Percentiles rank a stretch among this genome's conserved stretches.
Evolutionary conservation across 2,329 filamentous ascomycete genomes (phyloP).

Genomic region (Colletotrichum kahawae): DNA sequence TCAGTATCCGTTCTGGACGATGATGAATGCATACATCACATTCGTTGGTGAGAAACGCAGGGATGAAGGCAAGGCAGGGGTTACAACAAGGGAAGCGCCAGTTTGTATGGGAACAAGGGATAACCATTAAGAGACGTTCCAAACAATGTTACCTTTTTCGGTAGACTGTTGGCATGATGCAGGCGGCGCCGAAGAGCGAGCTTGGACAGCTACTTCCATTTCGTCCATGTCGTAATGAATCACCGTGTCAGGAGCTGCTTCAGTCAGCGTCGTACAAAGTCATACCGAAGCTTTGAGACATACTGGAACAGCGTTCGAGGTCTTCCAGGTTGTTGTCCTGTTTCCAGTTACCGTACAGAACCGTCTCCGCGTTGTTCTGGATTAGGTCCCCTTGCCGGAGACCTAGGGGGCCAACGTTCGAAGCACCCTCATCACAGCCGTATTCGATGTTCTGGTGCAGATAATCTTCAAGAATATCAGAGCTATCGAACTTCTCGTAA

Average conservation of each 20-base stretch:
- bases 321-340: slow-evolving; percentile 18
- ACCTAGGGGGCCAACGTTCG: slow-evolving; percentile 9
- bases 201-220: background rate
- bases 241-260: slow-evolving; percentile 10
- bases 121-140: background rate
- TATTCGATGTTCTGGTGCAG: background rate
- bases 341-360: slow-evolving; percentile 18
- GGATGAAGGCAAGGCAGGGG: background rate
- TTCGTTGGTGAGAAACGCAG: background rate
- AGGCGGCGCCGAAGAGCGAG: background rate
- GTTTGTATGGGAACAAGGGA: background rate
- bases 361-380: slow-evolving; percentile 2
- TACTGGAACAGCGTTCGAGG: slow-evolving; percentile 6
- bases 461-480: background rate
- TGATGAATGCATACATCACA: background rate
- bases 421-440: background rate
- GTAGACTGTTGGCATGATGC: background rate
- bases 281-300: background rate
- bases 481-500: background rate
- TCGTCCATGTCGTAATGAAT: background rate
- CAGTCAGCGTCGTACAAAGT: background rate
- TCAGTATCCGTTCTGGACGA: background rate
- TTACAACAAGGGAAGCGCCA: background rate
- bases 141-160: background rate
- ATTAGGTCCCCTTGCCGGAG: background rate